Evolutionary conservation across 2,329 filamentous ascomycete genomes (phyloP), one percentile per base, ranked within the genome.

Genomic region (Periconia sp.): DNA sequence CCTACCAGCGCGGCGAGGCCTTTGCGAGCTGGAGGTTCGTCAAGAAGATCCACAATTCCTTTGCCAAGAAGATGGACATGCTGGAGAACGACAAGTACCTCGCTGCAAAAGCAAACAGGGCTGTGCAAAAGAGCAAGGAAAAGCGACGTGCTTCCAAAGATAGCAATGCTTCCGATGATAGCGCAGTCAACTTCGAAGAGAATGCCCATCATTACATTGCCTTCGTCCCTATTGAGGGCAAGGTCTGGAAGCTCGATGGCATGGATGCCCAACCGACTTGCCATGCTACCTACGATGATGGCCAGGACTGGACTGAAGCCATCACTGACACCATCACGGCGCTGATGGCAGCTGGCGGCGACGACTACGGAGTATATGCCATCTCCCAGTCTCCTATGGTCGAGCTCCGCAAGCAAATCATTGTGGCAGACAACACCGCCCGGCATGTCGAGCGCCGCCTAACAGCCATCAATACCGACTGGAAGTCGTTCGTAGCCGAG

Each of bases 181-280:
- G 75, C 34, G 73, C 71, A 10, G 68, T 71, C n/a, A 66, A 70
- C 4, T 73, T 79, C 5, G 71, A 78, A 0, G 81, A 88, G n/a
- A 78, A 81, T 10, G 85, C 82, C 0, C 94, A 87, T 62, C 92
- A 97, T 64, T 97, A 94, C 68, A 87, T 95, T 51, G 92, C 91
- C 5, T 96, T 92, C 62, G 84, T 96, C 21, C 89, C 89, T 2
- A 80, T 84, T 11, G 77, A 80, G n/a, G 85, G 82, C 2, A 76
- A 82, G 42, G 81, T 96, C 11, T 96, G 90, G 90, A 89, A 92
- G 65, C 82, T 97, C 4, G 92, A 97, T 68, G 92, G 92, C 4
- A 75, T 96, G 16, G 84, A 92, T 65, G 75, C 75, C 29, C 82
- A 85, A 51, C 92, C 90, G 3, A 79, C 83, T 23, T 80, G 77